Percentiles rank a stretch among this genome's conserved stretches.
These are phyloP conservation scores for Phtheirospermum japonicum DNA, from an alignment of 257 asterid species.

Conservation along the genomic window DNA sequence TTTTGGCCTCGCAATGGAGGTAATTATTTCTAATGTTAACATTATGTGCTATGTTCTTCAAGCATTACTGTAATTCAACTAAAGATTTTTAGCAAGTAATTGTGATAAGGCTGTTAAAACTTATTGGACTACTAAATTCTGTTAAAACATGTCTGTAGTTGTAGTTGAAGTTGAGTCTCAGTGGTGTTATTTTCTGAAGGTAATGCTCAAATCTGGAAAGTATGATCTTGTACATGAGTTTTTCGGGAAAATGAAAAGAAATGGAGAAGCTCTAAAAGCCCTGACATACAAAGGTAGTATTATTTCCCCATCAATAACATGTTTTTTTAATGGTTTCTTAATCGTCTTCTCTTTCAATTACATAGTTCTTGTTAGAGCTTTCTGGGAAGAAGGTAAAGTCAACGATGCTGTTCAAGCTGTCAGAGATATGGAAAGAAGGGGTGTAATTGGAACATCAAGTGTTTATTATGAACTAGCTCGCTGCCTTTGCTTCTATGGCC, in stretches of 20 bases:
- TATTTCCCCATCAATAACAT: constrained; percentile 13
- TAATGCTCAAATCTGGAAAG: constrained; percentile 85
- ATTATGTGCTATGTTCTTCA: neutral
- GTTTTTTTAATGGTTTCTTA: constrained; percentile 17
- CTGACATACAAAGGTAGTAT: constrained; percentile 80
- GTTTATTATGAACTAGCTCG: constrained; percentile 97
- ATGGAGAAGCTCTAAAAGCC: constrained; percentile 73
- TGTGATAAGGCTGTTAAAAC: neutral
- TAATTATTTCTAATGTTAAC: constrained; percentile 27
- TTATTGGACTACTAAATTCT: neutral
- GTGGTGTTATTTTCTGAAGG: constrained; percentile 41
- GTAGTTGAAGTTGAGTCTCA: constrained; percentile 31
- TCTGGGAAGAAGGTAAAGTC: constrained; percentile 85
- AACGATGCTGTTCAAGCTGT: constrained; percentile 79
- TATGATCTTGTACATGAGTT: constrained; percentile 64
- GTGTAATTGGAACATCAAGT: constrained; percentile 69
- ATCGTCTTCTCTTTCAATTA: constrained; percentile 26
- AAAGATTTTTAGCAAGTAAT: neutral
- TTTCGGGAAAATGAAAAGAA: constrained; percentile 78
- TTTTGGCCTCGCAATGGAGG: constrained; percentile 99
- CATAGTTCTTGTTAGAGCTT: constrained; percentile 83
- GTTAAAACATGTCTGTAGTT: constrained; percentile 21
- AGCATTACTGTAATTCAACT: constrained; percentile 17
- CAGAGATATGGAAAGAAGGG: constrained; percentile 89
- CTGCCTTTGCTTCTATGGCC: constrained; percentile 92